A percentile compares a stretch with the other conserved stretches of the same genome.
phyloP scores from a whole-genome alignment of 176 grass and related monocot genomes.

The Rhipidocladum racemiflorum region DNA sequence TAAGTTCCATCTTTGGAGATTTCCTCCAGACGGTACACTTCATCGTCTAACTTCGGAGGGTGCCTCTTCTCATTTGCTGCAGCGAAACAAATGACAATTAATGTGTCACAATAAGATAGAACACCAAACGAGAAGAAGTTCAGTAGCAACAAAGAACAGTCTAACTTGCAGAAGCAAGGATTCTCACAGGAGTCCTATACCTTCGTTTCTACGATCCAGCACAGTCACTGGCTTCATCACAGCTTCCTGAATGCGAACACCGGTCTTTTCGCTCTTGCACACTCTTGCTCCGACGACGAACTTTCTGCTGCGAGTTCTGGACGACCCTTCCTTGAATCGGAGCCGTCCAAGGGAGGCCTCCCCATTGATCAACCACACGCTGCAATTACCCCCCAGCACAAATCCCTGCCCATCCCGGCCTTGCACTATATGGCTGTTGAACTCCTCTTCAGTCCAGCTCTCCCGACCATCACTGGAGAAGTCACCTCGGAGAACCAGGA shows the following conservation, averaged over 20 bases:
- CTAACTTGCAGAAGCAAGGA: neutral
- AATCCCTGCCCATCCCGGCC: constrained; percentile 26
- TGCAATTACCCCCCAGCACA: constrained; percentile 16
- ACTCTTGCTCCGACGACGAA: constrained; percentile 29
- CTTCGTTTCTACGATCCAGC: constrained; percentile 39
- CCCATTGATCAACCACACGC: constrained; percentile 14
- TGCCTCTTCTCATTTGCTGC: constrained; percentile 41
- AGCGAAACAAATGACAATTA: neutral
- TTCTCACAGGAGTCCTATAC: neutral
- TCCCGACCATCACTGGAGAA: constrained; percentile 3
- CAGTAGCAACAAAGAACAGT: neutral
- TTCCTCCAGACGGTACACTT: constrained; percentile 35
- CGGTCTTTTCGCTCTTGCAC: neutral
- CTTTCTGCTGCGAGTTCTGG: constrained; percentile 16
- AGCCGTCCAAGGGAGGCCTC: neutral
- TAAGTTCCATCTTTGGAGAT: constrained; percentile 32
- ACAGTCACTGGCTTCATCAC: constrained; percentile 34
- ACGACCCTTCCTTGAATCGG: constrained; percentile 40
- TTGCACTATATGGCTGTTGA: constrained; percentile 29
- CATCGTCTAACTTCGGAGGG: constrained; percentile 30
- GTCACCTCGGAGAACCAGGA: constrained; percentile 34
- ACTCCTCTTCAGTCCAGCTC: constrained; percentile 39
- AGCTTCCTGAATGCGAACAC: constrained; percentile 30
- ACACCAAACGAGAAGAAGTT: neutral
- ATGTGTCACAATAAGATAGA: neutral